A percentile compares a stretch with the other conserved stretches of the same genome.
phyloP scores from a whole-genome alignment of 2,329 filamentous ascomycete species.

The Helotiales sp. region DNA sequence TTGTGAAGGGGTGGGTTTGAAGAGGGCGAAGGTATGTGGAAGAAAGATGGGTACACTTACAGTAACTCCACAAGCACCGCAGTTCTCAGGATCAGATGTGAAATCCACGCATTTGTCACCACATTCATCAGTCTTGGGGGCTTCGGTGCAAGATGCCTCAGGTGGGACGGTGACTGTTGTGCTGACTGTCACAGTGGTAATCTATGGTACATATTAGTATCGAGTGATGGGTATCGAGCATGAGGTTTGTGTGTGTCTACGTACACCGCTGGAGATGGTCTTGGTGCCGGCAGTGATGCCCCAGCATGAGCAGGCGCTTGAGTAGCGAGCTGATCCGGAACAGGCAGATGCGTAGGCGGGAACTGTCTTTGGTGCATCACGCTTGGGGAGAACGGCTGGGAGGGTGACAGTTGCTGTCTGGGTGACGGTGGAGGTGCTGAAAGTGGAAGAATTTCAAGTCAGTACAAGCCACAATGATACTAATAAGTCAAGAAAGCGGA shows the following conservation, averaged over 20 bases:
- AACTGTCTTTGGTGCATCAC: not conserved
- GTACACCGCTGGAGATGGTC: not conserved
- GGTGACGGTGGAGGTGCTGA: not conserved
- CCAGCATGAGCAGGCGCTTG: slow-evolving; percentile 5
- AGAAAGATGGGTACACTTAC: not conserved
- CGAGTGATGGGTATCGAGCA: too few relatives aligned
- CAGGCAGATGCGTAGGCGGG: slow-evolving; percentile 2
- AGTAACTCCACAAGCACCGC: not conserved
- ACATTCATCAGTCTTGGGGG: not conserved
- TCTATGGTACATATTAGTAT: not conserved
- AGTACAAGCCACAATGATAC: not conserved
- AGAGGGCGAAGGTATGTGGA: not conserved
- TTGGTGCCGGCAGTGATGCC: not conserved
- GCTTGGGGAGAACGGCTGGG: not conserved
- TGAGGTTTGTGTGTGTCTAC: too few relatives aligned
- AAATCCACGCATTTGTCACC: not conserved
- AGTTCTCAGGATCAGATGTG: not conserved
- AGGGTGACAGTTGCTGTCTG: not conserved
- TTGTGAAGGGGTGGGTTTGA: not conserved
- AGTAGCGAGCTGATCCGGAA: not conserved
- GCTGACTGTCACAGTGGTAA: not conserved
- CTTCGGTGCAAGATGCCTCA: not conserved
- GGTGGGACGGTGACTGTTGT: not conserved
- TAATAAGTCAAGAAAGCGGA: too few relatives aligned
- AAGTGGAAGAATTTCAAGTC: not conserved